A percentile compares a stretch with the other conserved stretches of the same genome.
Evolutionary conservation across 176 grass and related monocot genomes (phyloP).

Genomic region (Avena atlantica): DNA sequence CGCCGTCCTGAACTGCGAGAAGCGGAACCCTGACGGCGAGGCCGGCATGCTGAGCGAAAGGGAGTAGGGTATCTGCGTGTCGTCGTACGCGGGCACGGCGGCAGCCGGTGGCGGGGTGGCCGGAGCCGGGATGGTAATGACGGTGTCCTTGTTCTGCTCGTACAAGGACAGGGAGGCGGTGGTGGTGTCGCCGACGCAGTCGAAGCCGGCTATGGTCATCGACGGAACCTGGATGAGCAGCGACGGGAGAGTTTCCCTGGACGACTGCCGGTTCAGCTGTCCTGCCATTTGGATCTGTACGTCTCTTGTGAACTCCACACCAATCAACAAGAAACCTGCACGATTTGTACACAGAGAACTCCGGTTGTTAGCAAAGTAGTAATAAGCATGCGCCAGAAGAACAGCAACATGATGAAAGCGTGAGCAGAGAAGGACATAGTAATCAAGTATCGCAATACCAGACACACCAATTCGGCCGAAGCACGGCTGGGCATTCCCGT

Average conservation of each 20-base stretch:
- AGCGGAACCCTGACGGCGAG: slow-evolving; percentile 75
- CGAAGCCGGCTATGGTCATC: slow-evolving; percentile 49
- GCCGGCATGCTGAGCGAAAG: slow-evolving; percentile 67
- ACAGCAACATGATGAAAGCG: neutral
- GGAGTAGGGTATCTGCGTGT: slow-evolving; percentile 38
- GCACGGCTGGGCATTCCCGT: slow-evolving; percentile 55
- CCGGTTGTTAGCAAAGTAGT: slow-evolving; percentile 17
- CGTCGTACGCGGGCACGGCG: neutral
- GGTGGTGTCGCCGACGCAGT: slow-evolving; percentile 39
- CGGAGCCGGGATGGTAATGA: slow-evolving; percentile 50
- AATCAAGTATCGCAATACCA: slow-evolving; percentile 54
- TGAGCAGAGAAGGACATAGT: neutral
- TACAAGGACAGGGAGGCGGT: neutral
- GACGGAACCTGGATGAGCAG: slow-evolving; percentile 50
- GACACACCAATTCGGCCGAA: slow-evolving; percentile 52
- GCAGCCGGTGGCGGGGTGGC: neutral
- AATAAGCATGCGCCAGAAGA: neutral
- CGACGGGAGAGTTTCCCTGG: slow-evolving; percentile 37
- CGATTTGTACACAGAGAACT: neutral
- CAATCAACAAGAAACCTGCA: slow-evolving; percentile 34
- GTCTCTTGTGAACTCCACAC: slow-evolving; percentile 44
- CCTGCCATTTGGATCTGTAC: slow-evolving; percentile 30
- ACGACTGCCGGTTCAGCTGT: neutral
- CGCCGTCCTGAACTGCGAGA: slow-evolving; percentile 50
- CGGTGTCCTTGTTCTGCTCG: slow-evolving; percentile 43